Percentiles rank a stretch among this genome's conserved stretches.
phyloP scores from a whole-genome alignment of 768 basidiomycete genomes.

The Mycena metata region DNA sequence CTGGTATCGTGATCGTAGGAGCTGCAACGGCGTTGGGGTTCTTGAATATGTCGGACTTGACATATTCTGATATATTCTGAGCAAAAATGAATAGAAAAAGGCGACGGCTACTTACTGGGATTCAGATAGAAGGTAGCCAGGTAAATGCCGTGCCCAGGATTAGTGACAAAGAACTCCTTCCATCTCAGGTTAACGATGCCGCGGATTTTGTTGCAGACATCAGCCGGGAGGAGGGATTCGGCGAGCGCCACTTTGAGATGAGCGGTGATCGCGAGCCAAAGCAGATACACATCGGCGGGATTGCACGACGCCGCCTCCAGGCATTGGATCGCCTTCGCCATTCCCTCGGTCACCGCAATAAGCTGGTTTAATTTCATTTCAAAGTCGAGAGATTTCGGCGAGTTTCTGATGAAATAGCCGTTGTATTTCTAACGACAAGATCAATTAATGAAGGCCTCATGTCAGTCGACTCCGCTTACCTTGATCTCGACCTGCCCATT shows the following conservation, averaged over 20 bases:
- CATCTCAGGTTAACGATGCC: constrained; percentile 8
- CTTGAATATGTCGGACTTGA: constrained; percentile 2
- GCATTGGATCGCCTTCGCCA: constrained; percentile 3
- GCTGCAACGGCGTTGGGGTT: constrained; percentile 1
- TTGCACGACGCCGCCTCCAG: constrained; percentile 16
- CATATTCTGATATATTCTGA: not conserved
- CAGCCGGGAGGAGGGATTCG: not conserved
- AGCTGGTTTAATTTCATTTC: constrained; percentile 11
- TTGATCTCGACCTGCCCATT: constrained; percentile 12
- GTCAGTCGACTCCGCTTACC: not conserved
- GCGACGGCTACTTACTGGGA: not conserved
- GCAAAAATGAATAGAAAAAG: not conserved
- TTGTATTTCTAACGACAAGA: constrained; percentile 5
- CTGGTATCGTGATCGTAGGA: constrained; percentile 33
- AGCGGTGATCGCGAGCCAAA: constrained; percentile 11
- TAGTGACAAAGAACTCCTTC: constrained; percentile 10
- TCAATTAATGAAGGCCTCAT: not conserved
- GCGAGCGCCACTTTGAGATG: not conserved
- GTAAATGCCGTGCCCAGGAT: constrained; percentile 11
- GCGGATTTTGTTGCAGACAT: constrained; percentile 10
- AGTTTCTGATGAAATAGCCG: not conserved
- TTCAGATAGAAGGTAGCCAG: constrained; percentile 12
- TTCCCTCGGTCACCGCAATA: constrained; percentile 6
- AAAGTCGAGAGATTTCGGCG: constrained; percentile 12
- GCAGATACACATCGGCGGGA: constrained; percentile 4